Base-by-base conservation (phyloP, 208 protist species). In the Leishmania mexicana region DNA sequence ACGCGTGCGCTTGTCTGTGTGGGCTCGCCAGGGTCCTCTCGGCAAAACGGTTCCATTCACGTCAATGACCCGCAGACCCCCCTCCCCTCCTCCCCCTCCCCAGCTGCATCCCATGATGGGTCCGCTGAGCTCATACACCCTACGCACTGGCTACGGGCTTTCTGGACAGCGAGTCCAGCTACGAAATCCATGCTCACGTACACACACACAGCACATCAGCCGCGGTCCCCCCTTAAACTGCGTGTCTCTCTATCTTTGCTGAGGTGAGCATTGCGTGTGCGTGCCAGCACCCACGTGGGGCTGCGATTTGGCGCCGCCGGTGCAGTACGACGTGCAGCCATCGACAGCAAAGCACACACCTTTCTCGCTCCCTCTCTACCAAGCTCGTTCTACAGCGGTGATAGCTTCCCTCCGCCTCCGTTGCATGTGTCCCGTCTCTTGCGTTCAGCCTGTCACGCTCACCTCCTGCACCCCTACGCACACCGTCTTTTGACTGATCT, bases 1-100 rank as follows among this genome's bases (percentile, higher is more conserved):
- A 42, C 35, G n/a, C n/a, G n/a, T n/a, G 35, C 51, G n/a, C 35
- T 53, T 40, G 47, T 17, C 49, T 62, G 21, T 60, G 73, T 42
- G 72, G 28, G 49, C 45, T 35, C 80, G n/a, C 60, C 49, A 71
- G 70, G 64, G n/a, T 75, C 67, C 67, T 47, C 67, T 72, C 67
- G 40, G 35, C 67, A 3, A 72, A 28, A 21, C 31, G 2, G 31
- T 13, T 5, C 2, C 62, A 21, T 67, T 21, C 21, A 17, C 31
- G 15, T n/a, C 62, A 40, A 67, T 35, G 3, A 40, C 31, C 31
- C 17, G 13, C 57, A 62, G 6, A 24, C 62, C 13, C 28, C 5
- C 31, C 24, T 31, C 3, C 62, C 8, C 57, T 19, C 57, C 21
- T 2, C 13, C 8, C 5, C 31, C 24, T 31, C 3, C 62, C 31